These are phyloP conservation scores for Colletotrichum liaoningense DNA, from an alignment of 2,329 filamentous ascomycete species.

Conservation along the genomic window DNA sequence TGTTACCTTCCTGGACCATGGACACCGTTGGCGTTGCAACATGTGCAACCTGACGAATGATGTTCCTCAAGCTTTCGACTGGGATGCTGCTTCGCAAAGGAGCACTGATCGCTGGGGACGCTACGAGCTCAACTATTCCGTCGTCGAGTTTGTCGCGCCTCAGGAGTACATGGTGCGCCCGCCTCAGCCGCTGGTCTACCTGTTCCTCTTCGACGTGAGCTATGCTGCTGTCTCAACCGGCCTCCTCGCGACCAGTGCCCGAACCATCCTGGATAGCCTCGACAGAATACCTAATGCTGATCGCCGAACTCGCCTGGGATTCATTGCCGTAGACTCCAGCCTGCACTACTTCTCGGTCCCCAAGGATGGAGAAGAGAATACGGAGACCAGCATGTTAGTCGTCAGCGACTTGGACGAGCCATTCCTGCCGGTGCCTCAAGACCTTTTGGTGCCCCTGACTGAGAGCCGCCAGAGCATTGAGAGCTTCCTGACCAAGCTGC, in stretches of 20 bases:
- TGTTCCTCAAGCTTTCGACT: conserved; percentile 98
- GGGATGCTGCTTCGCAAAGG: conserved; percentile 93
- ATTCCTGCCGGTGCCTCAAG: conserved; percentile 92
- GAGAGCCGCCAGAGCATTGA: conserved; percentile 94
- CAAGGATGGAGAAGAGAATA: conserved; percentile 85
- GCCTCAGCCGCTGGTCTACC: conserved; percentile 93
- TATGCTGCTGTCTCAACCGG: conserved; percentile 90
- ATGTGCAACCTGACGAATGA: conserved; percentile 99
- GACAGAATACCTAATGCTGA: conserved; percentile 99
- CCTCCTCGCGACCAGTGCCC: conserved; percentile 89
- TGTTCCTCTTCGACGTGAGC: conserved; percentile 96
- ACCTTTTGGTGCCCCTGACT: conserved; percentile 88
- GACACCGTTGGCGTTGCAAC: conserved; percentile 98
- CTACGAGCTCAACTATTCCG: conserved; percentile 93
- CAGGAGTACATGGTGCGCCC: conserved; percentile 99
- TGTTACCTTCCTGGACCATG: conserved; percentile 95
- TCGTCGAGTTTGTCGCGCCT: conserved; percentile 96
- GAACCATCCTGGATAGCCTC: conserved; percentile 94
- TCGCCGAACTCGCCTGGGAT: conserved; percentile 89
- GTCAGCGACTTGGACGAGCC: conserved; percentile 96
- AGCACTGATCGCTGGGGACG: conserved; percentile 92
- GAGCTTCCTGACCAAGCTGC: conserved; percentile 88
- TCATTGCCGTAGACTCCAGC: conserved; percentile 94
- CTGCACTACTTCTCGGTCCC: conserved; percentile 97
- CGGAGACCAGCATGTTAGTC: conserved; percentile 90